Evolutionary conservation across 306 rosid genomes (phyloP).

Genomic region (Rubus parviflorus): DNA sequence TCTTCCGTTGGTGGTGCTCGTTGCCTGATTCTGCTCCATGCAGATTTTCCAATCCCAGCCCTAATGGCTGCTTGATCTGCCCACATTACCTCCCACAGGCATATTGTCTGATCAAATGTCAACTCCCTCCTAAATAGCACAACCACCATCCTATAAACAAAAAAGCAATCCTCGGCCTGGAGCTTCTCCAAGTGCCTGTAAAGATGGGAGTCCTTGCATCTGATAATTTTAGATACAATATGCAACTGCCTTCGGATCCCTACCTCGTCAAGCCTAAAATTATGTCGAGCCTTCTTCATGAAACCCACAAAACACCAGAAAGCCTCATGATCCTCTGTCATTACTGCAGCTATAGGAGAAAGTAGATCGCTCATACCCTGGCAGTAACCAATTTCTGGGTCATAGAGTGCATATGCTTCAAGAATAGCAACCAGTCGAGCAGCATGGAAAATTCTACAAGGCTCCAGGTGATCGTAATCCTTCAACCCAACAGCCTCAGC

Average conservation of each 20-base stretch:
- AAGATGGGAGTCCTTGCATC: slow-evolving; percentile 80
- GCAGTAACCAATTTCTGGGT: slow-evolving; percentile 98
- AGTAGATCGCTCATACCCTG: slow-evolving; percentile 99
- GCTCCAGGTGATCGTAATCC: slow-evolving; percentile 87
- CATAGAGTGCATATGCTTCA: slow-evolving; percentile 93
- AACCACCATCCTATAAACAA: slow-evolving; percentile 98
- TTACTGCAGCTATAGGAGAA: slow-evolving; percentile 82
- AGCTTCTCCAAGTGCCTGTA: slow-evolving; percentile 94
- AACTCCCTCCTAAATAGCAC: slow-evolving; percentile 94
- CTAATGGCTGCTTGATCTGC: slow-evolving; percentile 98
- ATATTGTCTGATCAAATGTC: slow-evolving; percentile 90
- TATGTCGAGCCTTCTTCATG: slow-evolving; percentile 98
- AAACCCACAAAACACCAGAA: slow-evolving; percentile 99
- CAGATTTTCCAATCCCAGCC: slow-evolving; percentile 88
- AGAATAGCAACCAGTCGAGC: slow-evolving; percentile 93
- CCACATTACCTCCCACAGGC: slow-evolving; percentile 99
- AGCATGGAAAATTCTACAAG: slow-evolving; percentile 84
- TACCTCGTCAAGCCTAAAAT: slow-evolving; percentile 96
- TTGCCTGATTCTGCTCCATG: slow-evolving; percentile 95
- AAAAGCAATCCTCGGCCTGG: slow-evolving; percentile 97
- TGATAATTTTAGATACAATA: slow-evolving; percentile 80
- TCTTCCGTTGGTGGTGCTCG: slow-evolving; percentile 98
- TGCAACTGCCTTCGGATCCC: slow-evolving; percentile 93
- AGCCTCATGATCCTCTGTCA: slow-evolving; percentile 89
- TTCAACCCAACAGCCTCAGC: slow-evolving; percentile 96